These are phyloP conservation scores for Lasiosphaeris hirsuta DNA, from an alignment of 495 filamentous ascomycete species.

Conservation along the genomic window DNA sequence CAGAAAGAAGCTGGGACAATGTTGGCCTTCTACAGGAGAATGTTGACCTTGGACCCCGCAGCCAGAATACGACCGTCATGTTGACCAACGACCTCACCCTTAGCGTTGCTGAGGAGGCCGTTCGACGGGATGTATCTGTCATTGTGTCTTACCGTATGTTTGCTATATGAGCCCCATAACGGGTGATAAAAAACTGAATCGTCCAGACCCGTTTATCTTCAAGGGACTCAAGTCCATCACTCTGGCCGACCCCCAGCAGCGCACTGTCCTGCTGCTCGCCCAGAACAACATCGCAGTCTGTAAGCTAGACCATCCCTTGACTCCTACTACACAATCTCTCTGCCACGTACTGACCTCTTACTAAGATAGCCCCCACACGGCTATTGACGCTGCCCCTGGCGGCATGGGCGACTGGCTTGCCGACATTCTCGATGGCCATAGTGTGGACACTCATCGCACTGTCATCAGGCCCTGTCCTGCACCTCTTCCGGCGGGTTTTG, in stretches of 20 bases:
- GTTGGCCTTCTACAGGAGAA: constrained; percentile 47
- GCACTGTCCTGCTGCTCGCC: constrained; percentile 75
- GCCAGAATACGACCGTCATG: constrained; percentile 50
- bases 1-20: constrained; percentile 91
- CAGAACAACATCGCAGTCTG: constrained; percentile 87
- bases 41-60: constrained; percentile 9
- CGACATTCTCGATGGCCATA: constrained; percentile 59
- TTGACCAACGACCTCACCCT: constrained; percentile 89
- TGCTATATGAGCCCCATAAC: constrained; percentile 10
- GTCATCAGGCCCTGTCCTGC: constrained; percentile 36
- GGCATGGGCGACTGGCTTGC: constrained; percentile 95
- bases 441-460: constrained; percentile 26
- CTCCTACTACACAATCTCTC: background rate
- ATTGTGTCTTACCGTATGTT: constrained; percentile 82
- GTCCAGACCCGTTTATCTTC: constrained; percentile 93
- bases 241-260: constrained; percentile 79
- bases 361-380: constrained; percentile 80
- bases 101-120: constrained; percentile 88
- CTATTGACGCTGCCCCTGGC: constrained; percentile 81
- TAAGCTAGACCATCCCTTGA: constrained; percentile 7
- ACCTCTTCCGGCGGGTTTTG: constrained; percentile 48
- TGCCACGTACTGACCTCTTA: background rate
- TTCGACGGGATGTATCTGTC: constrained; percentile 67
- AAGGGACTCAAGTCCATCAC: constrained; percentile 83
- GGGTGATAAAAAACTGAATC: background rate